Base-by-base conservation (phyloP, 78 protist genomes). In the Dictyostelium intermedium region DNA sequence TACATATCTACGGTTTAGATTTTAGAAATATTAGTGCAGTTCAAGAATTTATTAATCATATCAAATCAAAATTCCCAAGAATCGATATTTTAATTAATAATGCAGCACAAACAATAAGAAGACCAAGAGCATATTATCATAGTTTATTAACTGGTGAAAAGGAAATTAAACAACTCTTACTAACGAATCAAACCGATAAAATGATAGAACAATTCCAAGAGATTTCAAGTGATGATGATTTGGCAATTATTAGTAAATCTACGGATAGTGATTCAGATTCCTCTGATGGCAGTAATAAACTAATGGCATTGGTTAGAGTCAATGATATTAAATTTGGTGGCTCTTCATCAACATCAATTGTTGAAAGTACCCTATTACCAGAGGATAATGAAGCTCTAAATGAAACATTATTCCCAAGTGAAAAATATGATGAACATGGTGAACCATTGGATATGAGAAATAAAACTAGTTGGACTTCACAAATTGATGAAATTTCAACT, bases 21-120 rank as follows among this genome's bases (percentile, higher is more conserved):
- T 47, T 96, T 77, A 72, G 97, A 53, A 50, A 80, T 60, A 14
- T 96, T 23, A 0, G 14, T 18, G 27, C 69, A 4, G 91, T 96
- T 37, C 77, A 96, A 63, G 56, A 39, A 13, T 87, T 95, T 32
- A 86, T 83, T n/a, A 73, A 30, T 32, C 27, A n/a, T 61, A 16
- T 96, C 2, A 41, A 39, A 37, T 13, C 2, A 4, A 56, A 41
- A 16, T 74, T 91, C 50, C 50, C 87, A 56, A 91, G 95, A 39
- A 30, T 96, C 18, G 96, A 96, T 82, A 37, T 96, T 35, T 23
- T 96, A 35, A 95, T 96, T 95, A 96, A 96, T 77, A 96, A 96
- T 80, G 98, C 97, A 4, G 95, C 97, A 16, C 97, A 96, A 72
- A 96, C 97, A 1, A 66, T 96, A 23, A 14, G 97, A 2, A 60